Evolutionary conservation across 1,284 basidiomycete species (phyloP).

Genomic region (Ceratobasidium sp.): DNA sequence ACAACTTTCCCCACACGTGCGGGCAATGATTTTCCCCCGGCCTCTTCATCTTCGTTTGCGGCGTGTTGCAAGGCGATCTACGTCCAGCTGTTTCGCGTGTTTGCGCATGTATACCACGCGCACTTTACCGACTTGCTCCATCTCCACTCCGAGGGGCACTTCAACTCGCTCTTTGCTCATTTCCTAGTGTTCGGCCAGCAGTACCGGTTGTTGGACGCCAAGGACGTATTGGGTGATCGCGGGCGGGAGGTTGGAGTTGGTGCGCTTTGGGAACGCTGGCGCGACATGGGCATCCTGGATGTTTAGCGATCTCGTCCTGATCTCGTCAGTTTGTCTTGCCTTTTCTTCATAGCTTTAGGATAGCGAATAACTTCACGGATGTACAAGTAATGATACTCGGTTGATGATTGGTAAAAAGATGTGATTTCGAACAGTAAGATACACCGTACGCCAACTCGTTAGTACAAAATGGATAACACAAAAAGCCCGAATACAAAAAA

Average conservation of each 20-base stretch:
- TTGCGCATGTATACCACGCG: slow-evolving; percentile 67
- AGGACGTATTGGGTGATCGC: slow-evolving; percentile 52
- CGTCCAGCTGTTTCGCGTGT: slow-evolving; percentile 62
- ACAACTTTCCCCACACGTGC: slow-evolving; percentile 66
- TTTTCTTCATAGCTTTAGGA: background rate
- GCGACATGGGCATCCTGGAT: slow-evolving; percentile 58
- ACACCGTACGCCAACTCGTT: slow-evolving; percentile 4
- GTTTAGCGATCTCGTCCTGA: background rate
- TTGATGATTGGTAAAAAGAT: background rate
- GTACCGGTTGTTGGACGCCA: slow-evolving; percentile 59
- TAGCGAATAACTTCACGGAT: background rate
- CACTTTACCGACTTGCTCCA: slow-evolving; percentile 64
- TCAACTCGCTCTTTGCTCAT: slow-evolving; percentile 67
- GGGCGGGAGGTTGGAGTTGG: slow-evolving; percentile 50
- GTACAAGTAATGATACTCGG: background rate
- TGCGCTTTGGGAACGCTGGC: slow-evolving; percentile 58
- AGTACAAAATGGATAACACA: slow-evolving; percentile 16
- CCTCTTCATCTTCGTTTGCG: slow-evolving; percentile 38
- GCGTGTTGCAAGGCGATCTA: slow-evolving; percentile 40
- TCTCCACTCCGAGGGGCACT: slow-evolving; percentile 62
- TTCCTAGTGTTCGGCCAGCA: slow-evolving; percentile 66
- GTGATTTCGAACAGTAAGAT: slow-evolving; percentile 27
- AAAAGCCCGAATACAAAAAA: slow-evolving; percentile 12
- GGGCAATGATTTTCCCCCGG: slow-evolving; percentile 47
- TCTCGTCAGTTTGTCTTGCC: background rate